These are phyloP conservation scores for Dactylellina drechsleri DNA, from an alignment of 2,329 filamentous ascomycete genomes.

Conservation along the genomic window DNA sequence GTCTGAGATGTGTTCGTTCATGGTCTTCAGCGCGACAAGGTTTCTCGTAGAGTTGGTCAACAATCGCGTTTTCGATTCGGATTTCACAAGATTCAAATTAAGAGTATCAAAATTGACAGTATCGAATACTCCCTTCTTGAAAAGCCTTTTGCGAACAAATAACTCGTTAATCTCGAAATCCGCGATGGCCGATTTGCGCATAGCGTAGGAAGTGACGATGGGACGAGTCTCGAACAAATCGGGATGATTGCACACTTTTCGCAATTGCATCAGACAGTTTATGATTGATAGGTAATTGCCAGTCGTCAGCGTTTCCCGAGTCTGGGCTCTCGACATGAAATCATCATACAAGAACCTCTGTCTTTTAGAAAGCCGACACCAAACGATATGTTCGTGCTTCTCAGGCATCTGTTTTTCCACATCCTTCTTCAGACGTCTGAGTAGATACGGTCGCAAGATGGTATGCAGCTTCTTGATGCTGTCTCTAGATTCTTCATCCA, in stretches of 20 bases:
- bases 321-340: slow-evolving; percentile 90
- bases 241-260: slow-evolving; percentile 98
- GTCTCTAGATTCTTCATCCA: slow-evolving; percentile 91
- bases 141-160: slow-evolving; percentile 73
- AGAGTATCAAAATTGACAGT: slow-evolving; percentile 78
- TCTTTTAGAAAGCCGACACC: slow-evolving; percentile 92
- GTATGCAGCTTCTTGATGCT: slow-evolving; percentile 95
- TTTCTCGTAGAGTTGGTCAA: slow-evolving; percentile 41
- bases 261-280: slow-evolving; percentile 95
- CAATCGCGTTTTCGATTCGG: slow-evolving; percentile 59
- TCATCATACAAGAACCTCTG: slow-evolving; percentile 96
- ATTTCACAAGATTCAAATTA: slow-evolving; percentile 72
- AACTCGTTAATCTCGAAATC: slow-evolving; percentile 79
- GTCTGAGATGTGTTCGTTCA: slow-evolving; percentile 55
- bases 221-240: slow-evolving; percentile 95
- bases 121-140: slow-evolving; percentile 70
- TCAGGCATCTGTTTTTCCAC: slow-evolving; percentile 99
- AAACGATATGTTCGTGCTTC: slow-evolving; percentile 97
- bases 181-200: slow-evolving; percentile 79
- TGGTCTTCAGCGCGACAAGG: slow-evolving; percentile 55
- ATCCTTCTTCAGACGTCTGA: slow-evolving; percentile 90
- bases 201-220: slow-evolving; percentile 96
- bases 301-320: slow-evolving; percentile 84
- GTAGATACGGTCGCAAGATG: slow-evolving; percentile 87
- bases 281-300: slow-evolving; percentile 98